Percentiles rank a stretch among this genome's conserved stretches.
Conservation (phyloP, 257 asterid genomes). For the Lavandula angustifolia region DNA sequence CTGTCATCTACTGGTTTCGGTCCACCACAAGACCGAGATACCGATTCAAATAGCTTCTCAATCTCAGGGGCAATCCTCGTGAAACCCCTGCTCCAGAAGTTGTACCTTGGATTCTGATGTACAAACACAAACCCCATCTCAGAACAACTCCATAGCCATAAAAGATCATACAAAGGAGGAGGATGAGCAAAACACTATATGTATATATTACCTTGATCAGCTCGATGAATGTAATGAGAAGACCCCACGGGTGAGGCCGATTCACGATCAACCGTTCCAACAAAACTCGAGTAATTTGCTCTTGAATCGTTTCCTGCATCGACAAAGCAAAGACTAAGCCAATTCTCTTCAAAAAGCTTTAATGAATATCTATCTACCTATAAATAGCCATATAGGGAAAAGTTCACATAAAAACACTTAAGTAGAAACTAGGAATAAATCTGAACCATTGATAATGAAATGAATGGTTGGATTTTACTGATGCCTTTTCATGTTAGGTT, state of each 20-base stretch:
- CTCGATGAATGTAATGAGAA: slow-evolving; percentile 76
- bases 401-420: too few relatives aligned
- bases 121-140: neutral
- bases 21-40: slow-evolving; percentile 92
- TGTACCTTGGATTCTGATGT: slow-evolving; percentile 83
- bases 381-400: too few relatives aligned
- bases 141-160: neutral
- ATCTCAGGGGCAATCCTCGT: slow-evolving; percentile 96
- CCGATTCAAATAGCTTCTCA: slow-evolving; percentile 87
- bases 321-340: too few relatives aligned
- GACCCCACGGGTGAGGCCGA: slow-evolving; percentile 99
- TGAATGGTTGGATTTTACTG: too few relatives aligned
- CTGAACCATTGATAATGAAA: too few relatives aligned
- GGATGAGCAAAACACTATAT: neutral
- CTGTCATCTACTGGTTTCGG: slow-evolving; percentile 81
- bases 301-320: slow-evolving; percentile 88
- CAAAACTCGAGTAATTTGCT: slow-evolving; percentile 89
- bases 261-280: slow-evolving; percentile 82
- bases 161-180: too few relatives aligned
- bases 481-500: too few relatives aligned
- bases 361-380: neutral
- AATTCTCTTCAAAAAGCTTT: too few relatives aligned
- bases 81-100: slow-evolving; percentile 89
- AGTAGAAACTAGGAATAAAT: too few relatives aligned
- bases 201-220: slow-evolving; percentile 69